Conservation (phyloP, 2,329 filamentous ascomycete species). For the Colletotrichum chrysophilum region DNA sequence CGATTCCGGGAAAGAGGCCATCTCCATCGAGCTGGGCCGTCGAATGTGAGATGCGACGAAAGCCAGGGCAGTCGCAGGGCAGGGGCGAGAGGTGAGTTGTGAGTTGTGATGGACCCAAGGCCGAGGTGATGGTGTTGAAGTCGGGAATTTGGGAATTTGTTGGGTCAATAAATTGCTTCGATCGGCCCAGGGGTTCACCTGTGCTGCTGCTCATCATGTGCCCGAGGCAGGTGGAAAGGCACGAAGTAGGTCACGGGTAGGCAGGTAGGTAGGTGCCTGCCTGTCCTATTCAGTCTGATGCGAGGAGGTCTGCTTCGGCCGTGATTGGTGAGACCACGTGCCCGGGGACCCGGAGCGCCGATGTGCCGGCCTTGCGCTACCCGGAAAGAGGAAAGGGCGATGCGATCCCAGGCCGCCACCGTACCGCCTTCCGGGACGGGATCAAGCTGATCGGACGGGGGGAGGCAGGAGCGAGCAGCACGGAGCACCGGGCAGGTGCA, state of each 20-base stretch:
- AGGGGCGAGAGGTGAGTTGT: background rate
- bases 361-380: background rate
- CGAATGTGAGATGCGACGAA: background rate
- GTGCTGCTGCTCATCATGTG: background rate
- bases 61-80: background rate
- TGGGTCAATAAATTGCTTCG: background rate
- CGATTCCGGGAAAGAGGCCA: background rate
- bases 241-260: background rate
- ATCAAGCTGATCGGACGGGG: background rate
- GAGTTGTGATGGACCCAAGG: background rate
- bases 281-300: background rate
- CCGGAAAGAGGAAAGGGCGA: background rate
- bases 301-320: background rate
- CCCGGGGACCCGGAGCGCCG: background rate
- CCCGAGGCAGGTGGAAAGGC: background rate
- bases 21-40: background rate
- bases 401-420: background rate
- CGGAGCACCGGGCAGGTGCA: background rate
- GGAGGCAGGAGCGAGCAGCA: background rate
- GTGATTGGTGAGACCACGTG: background rate
- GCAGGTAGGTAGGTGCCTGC: background rate
- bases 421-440: background rate
- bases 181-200: slow-evolving; percentile 9
- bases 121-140: background rate
- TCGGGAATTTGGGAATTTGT: background rate